A percentile compares a stretch with the other conserved stretches of the same genome.
Conservation (phyloP, 495 filamentous ascomycete genomes). For the Aspergillus egyptiacus region DNA sequence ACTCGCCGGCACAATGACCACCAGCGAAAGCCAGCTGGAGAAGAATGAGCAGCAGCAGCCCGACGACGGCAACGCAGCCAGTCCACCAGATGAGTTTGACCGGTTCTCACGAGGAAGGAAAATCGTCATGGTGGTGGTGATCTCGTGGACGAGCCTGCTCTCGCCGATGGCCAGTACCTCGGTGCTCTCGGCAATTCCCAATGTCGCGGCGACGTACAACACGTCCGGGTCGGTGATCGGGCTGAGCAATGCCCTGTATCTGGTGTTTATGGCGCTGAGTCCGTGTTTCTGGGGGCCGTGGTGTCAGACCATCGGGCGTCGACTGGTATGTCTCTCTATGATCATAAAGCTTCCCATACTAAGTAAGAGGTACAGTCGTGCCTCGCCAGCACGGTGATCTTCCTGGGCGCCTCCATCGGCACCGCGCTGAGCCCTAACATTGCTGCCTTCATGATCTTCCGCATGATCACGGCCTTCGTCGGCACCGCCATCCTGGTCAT, state of each 20-base stretch:
- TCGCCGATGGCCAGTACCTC: conserved; percentile 14
- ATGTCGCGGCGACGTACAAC: conserved; percentile 14
- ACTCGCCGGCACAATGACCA: neutral
- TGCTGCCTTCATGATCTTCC: conserved; percentile 15
- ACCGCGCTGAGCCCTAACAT: conserved; percentile 15
- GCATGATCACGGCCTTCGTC: conserved; percentile 12
- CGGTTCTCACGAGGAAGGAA: conserved; percentile 10
- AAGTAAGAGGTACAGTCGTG: conserved; percentile 4
- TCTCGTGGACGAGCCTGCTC: conserved; percentile 10
- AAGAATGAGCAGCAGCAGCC: conserved; percentile 1
- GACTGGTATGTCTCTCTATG: conserved; percentile 1
- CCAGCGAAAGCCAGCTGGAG: neutral
- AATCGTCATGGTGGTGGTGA: conserved; percentile 8
- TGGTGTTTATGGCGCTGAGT: conserved; percentile 17
- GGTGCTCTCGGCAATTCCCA: conserved; percentile 14
- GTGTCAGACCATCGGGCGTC: conserved; percentile 12
- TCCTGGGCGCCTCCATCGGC: conserved; percentile 8
- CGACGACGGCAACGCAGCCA: neutral
- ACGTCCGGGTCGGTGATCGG: conserved; percentile 13
- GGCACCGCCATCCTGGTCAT: conserved; percentile 14
- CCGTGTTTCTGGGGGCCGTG: conserved; percentile 16
- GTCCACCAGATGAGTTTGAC: conserved; percentile 10
- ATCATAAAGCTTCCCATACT: neutral
- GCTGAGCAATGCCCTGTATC: conserved; percentile 14
- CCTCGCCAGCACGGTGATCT: conserved; percentile 5